Evolutionary conservation across 257 asterid genomes (phyloP).

Genomic region (Ilex aquifolium): DNA sequence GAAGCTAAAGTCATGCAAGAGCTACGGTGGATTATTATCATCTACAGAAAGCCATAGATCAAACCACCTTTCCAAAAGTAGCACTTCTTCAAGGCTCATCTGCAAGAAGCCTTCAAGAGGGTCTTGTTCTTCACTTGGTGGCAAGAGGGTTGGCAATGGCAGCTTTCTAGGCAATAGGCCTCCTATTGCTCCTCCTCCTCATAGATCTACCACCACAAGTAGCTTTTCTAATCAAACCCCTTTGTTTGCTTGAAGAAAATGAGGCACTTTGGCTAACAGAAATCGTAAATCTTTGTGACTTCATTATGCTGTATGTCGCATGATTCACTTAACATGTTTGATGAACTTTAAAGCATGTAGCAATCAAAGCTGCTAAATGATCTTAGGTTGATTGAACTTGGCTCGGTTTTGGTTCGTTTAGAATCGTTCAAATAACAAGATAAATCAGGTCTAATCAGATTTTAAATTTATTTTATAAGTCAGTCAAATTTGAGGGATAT

Average conservation of each 20-base stretch:
- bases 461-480: no score
- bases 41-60: slow-evolving; percentile 3
- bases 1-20: slow-evolving; percentile 51
- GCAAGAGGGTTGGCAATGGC: slow-evolving; percentile 16
- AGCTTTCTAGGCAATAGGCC: slow-evolving; percentile 30
- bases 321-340: no score
- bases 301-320: no score
- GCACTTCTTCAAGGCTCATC: slow-evolving; percentile 26
- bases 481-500: no score
- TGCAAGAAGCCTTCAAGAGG: slow-evolving; percentile 18
- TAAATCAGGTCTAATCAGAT: no score
- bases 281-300: no score
- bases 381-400: no score
- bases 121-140: slow-evolving; percentile 21
- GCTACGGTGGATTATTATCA: slow-evolving; percentile 30
- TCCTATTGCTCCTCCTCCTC: slow-evolving; percentile 30
- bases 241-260: slow-evolving; percentile 26
- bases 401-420: no score
- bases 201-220: slow-evolving; percentile 19
- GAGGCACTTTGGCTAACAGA: background rate
- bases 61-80: slow-evolving; percentile 12
- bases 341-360: no score
- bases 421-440: no score
- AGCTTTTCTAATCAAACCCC: slow-evolving; percentile 27
- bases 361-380: no score